These are phyloP conservation scores for Quercus bicolor DNA, from an alignment of 306 rosid genomes.

Conservation along the genomic window DNA sequence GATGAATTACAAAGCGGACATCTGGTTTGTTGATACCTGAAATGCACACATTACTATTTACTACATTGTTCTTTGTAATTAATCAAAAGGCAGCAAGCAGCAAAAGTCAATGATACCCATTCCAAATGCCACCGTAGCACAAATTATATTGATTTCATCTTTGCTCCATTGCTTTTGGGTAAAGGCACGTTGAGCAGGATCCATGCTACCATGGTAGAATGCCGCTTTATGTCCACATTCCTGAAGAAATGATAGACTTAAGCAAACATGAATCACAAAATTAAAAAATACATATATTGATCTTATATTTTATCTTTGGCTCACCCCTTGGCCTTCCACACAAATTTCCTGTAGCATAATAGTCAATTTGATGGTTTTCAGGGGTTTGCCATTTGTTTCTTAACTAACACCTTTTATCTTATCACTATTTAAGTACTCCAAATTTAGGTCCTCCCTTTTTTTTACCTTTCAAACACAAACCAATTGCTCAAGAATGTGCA, in stretches of 20 bases:
- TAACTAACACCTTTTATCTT: background rate
- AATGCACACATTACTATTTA: conserved; percentile 31
- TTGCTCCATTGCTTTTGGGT: conserved; percentile 98
- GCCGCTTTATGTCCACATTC: conserved; percentile 93
- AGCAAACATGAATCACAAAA: conserved; percentile 3
- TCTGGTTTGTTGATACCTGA: conserved; percentile 99
- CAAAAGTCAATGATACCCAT: conserved; percentile 67
- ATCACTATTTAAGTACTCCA: background rate
- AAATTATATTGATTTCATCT: conserved; percentile 88
- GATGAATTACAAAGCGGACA: conserved; percentile 97
- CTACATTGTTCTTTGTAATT: conserved; percentile 22
- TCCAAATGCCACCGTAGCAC: conserved; percentile 99
- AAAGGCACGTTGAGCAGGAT: conserved; percentile 77
- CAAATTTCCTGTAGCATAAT: background rate
- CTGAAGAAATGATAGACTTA: conserved; percentile 44
- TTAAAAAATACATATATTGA: background rate
- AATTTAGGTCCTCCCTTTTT: background rate
- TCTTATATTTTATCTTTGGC: conserved; percentile 3
- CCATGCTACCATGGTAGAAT: conserved; percentile 96
- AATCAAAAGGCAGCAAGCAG: conserved; percentile 26
- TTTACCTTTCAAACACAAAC: background rate
- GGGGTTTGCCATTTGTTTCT: background rate
- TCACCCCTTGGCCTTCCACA: background rate
- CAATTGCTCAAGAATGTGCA: background rate
- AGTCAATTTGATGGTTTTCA: background rate